Conservation (phyloP, 345 rosid genomes). For the Zanthoxylum bungeanum region DNA sequence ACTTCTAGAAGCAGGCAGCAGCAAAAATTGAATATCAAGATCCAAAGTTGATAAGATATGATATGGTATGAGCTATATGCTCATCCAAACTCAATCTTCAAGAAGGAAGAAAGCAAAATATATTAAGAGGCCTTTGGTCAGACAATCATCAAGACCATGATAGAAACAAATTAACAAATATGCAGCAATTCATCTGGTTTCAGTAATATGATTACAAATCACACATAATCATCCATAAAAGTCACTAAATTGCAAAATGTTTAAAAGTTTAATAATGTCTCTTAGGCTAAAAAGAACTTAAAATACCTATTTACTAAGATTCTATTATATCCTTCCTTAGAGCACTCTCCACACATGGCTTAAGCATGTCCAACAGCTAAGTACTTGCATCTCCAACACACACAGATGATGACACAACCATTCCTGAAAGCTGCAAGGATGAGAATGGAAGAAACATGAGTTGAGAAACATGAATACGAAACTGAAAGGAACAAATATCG, state of each 20-base stretch:
- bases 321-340: slow-evolving; percentile 15
- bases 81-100: neutral
- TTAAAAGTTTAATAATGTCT: slow-evolving; percentile 18
- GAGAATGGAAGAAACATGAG: neutral
- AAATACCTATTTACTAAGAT: slow-evolving; percentile 20
- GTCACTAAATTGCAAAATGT: slow-evolving; percentile 21
- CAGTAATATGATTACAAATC: slow-evolving; percentile 20
- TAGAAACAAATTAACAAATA: slow-evolving; percentile 5
- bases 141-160: neutral
- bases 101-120: neutral
- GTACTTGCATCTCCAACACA: slow-evolving; percentile 26
- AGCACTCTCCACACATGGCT: slow-evolving; percentile 23
- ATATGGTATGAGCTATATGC: too few relatives aligned
- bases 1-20: too few relatives aligned
- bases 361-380: slow-evolving; percentile 31
- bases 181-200: slow-evolving; percentile 19
- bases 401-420: slow-evolving; percentile 29
- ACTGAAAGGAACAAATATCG: slow-evolving; percentile 9
- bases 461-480: neutral
- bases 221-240: slow-evolving; percentile 28
- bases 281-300: slow-evolving; percentile 7
- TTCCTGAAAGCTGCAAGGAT: slow-evolving; percentile 34
- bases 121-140: neutral
- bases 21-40: neutral
- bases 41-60: neutral